phyloP scores from a whole-genome alignment of 2,329 filamentous ascomycete genomes.

The Aspergillus terreus region DNA sequence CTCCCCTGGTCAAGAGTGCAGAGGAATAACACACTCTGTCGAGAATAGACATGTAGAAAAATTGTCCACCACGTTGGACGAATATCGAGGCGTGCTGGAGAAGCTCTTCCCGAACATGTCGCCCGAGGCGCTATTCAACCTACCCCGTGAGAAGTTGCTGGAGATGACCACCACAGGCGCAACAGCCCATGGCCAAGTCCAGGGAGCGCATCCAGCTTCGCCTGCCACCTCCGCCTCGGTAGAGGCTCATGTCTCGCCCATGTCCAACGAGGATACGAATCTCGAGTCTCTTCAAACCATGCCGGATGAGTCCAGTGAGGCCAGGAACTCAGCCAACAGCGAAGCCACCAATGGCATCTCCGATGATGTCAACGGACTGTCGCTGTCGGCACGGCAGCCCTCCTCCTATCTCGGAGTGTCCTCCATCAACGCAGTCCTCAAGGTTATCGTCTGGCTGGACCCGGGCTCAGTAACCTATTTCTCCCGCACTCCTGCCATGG shows the following conservation, averaged over 20 bases:
- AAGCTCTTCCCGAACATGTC: slow-evolving; percentile 59
- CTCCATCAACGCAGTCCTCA: slow-evolving; percentile 69
- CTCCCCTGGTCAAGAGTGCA: not conserved
- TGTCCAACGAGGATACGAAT: slow-evolving; percentile 49
- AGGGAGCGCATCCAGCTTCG: slow-evolving; percentile 31
- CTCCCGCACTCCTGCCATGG: slow-evolving; percentile 34
- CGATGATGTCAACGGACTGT: slow-evolving; percentile 69
- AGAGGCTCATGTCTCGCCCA: slow-evolving; percentile 39
- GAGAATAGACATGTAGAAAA: slow-evolving; percentile 47
- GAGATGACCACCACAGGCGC: slow-evolving; percentile 44
- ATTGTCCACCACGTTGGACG: slow-evolving; percentile 61
- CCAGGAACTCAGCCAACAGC: slow-evolving; percentile 46
- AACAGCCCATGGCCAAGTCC: slow-evolving; percentile 22
- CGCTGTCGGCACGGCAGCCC: slow-evolving; percentile 57
- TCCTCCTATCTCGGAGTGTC: slow-evolving; percentile 69
- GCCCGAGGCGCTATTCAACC: slow-evolving; percentile 47
- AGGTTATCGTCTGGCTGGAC: slow-evolving; percentile 62
- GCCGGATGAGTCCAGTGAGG: slow-evolving; percentile 56
- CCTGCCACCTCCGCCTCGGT: slow-evolving; percentile 48
- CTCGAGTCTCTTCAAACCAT: slow-evolving; percentile 66
- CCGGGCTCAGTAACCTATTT: slow-evolving; percentile 49
- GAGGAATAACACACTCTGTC: slow-evolving; percentile 10
- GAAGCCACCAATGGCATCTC: slow-evolving; percentile 61
- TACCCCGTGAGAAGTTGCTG: slow-evolving; percentile 60
- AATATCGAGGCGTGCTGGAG: slow-evolving; percentile 61